A percentile compares a stretch with the other conserved stretches of the same genome.
Evolutionary conservation across 495 filamentous ascomycete genomes (phyloP).

Genomic region (Lasiosphaeriaceae sp.): DNA sequence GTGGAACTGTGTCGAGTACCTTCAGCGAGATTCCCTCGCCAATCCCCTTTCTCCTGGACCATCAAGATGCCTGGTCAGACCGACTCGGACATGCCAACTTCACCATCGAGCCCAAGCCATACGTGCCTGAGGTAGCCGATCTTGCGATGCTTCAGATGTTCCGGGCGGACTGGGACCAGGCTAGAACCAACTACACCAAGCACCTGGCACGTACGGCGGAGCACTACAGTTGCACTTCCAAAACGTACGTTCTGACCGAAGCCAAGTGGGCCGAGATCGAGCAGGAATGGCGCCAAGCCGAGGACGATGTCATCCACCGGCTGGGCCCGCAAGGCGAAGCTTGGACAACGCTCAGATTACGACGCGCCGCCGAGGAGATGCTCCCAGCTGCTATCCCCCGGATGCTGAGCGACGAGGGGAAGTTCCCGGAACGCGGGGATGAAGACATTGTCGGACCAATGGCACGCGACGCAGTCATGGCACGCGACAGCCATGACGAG

Average conservation of each 20-base stretch:
- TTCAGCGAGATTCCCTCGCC: conserved; percentile 36
- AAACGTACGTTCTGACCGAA: conserved; percentile 75
- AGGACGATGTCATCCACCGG: conserved; percentile 54
- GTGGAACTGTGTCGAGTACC: conserved; percentile 30
- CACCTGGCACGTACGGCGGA: conserved; percentile 81
- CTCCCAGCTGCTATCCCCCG: conserved; percentile 41
- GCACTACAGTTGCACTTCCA: conserved; percentile 80
- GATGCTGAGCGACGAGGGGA: conserved; percentile 62
- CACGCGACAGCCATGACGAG: conserved; percentile 34
- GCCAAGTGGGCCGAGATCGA: conserved; percentile 82
- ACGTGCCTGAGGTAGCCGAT: conserved; percentile 56
- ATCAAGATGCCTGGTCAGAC: conserved; percentile 74
- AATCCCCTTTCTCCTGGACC: conserved; percentile 58
- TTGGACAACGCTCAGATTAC: conserved; percentile 22
- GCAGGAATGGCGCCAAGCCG: conserved; percentile 60
- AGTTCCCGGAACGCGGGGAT: conserved; percentile 84
- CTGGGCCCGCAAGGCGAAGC: conserved; percentile 38
- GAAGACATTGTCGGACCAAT: conserved; percentile 92
- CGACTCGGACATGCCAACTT: conserved; percentile 90
- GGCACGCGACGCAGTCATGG: conserved; percentile 58
- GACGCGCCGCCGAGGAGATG: conserved; percentile 35
- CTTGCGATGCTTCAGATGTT: conserved; percentile 61
- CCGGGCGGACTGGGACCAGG: conserved; percentile 74
- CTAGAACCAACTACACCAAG: conserved; percentile 74
- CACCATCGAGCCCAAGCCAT: conserved; percentile 79